These are phyloP conservation scores for Aureobasidium sp. DNA, from an alignment of 2,329 filamentous ascomycete genomes.

Conservation along the genomic window DNA sequence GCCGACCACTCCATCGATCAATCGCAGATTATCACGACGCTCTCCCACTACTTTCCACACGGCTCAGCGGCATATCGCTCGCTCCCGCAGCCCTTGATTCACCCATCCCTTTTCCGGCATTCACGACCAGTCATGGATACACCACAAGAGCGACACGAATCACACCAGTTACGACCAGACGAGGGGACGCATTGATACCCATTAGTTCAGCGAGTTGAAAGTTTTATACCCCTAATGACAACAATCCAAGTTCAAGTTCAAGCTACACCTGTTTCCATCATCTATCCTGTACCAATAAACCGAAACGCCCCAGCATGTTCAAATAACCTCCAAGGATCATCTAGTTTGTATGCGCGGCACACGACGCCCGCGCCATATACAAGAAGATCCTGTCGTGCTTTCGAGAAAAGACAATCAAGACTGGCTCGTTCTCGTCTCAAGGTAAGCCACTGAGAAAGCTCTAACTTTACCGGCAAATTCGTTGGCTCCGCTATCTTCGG, in stretches of 20 bases:
- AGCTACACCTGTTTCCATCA: background rate
- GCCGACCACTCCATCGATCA: background rate
- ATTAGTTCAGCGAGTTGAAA: slow-evolving; percentile 9
- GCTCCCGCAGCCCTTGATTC: slow-evolving; percentile 1
- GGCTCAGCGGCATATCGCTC: slow-evolving; percentile 5
- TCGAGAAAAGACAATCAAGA: background rate
- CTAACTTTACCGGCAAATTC: background rate
- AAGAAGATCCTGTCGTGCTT: background rate
- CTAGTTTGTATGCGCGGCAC: background rate
- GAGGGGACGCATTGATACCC: slow-evolving; percentile 12
- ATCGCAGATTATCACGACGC: background rate
- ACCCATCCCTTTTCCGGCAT: background rate
- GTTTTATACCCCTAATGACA: slow-evolving; percentile 10
- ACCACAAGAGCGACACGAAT: slow-evolving; percentile 6
- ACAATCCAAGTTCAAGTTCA: background rate
- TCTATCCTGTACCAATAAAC: no score
- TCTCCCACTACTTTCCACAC: background rate
- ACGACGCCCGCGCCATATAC: background rate
- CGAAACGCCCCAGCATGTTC: background rate
- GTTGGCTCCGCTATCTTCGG: background rate
- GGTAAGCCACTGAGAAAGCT: background rate
- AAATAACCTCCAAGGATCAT: background rate
- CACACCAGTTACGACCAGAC: background rate
- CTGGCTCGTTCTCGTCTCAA: background rate
- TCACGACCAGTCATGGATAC: slow-evolving; percentile 7